Evolutionary conservation across 2,329 filamentous ascomycete species (phyloP).

Genomic region (Hyphodiscus sp.): DNA sequence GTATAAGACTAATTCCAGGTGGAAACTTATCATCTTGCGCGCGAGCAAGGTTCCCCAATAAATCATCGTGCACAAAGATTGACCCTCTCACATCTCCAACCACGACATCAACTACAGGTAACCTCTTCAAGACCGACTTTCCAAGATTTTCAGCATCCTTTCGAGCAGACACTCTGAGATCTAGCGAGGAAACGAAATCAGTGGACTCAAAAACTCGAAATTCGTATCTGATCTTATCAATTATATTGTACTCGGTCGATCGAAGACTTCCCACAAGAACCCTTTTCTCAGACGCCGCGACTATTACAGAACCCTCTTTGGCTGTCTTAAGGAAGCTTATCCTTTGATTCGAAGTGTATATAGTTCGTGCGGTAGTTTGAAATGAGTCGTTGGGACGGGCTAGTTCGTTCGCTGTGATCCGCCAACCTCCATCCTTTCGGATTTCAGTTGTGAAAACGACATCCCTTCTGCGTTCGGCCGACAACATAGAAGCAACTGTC

Average conservation of each 20-base stretch:
- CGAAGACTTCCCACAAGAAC: slow-evolving; percentile 54
- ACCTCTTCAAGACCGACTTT: slow-evolving; percentile 26
- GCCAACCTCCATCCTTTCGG: slow-evolving; percentile 26
- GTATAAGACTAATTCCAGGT: slow-evolving; percentile 35
- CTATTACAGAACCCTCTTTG: slow-evolving; percentile 50
- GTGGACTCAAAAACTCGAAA: slow-evolving; percentile 53
- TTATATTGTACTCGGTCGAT: slow-evolving; percentile 26
- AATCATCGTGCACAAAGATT: slow-evolving; percentile 76
- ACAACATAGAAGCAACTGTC: slow-evolving; percentile 31
- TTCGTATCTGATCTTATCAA: slow-evolving; percentile 45
- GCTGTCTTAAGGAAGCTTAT: slow-evolving; percentile 46
- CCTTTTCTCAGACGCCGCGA: slow-evolving; percentile 45
- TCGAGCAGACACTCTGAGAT: slow-evolving; percentile 44
- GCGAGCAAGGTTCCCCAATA: slow-evolving; percentile 46
- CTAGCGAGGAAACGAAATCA: slow-evolving; percentile 61
- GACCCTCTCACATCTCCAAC: slow-evolving; percentile 71
- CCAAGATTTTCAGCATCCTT: slow-evolving; percentile 18
- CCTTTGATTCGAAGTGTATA: slow-evolving; percentile 34
- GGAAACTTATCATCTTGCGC: slow-evolving; percentile 33
- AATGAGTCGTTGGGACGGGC: slow-evolving; percentile 26
- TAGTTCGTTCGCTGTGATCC: slow-evolving; percentile 31
- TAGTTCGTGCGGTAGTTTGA: slow-evolving; percentile 27
- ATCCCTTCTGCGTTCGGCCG: slow-evolving; percentile 27
- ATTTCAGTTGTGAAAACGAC: slow-evolving; percentile 31
- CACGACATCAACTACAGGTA: slow-evolving; percentile 60